Evolutionary conservation across 2,329 filamentous ascomycete species (phyloP).

Genomic region (Periglandula ipomoeae): DNA sequence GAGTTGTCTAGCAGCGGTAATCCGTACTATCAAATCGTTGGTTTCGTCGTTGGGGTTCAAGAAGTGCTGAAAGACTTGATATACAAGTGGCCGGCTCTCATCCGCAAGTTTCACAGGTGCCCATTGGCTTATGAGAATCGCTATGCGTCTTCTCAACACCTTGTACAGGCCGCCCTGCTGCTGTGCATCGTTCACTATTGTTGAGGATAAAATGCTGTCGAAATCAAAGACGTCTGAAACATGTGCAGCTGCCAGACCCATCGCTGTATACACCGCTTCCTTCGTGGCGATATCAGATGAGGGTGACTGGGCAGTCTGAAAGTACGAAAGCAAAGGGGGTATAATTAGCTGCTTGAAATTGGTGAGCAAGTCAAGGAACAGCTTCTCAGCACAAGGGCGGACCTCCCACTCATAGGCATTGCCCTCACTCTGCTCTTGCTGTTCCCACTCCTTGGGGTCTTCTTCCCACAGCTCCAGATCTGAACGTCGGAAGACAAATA

Average conservation of each 20-base stretch:
- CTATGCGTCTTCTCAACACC: constrained; percentile 76
- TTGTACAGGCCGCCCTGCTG: constrained; percentile 54
- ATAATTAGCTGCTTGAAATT: constrained; percentile 79
- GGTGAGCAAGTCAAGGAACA: constrained; percentile 85
- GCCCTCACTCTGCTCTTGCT: constrained; percentile 73
- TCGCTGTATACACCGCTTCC: constrained; percentile 88
- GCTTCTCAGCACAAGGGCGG: constrained; percentile 82
- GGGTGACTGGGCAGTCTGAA: constrained; percentile 63
- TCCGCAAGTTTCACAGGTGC: constrained; percentile 66
- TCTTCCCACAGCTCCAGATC: constrained; percentile 91
- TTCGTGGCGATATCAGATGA: constrained; percentile 67
- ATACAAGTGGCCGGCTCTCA: constrained; percentile 63
- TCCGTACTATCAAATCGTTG: constrained; percentile 86
- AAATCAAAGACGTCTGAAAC: constrained; percentile 72
- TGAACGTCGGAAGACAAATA: constrained; percentile 76
- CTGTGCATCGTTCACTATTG: constrained; percentile 71
- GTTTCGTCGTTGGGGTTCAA: constrained; percentile 65
- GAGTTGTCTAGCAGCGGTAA: constrained; percentile 82
- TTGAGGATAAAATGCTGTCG: constrained; percentile 65
- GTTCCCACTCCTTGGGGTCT: constrained; percentile 92
- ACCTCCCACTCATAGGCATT: constrained; percentile 90
- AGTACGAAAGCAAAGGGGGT: constrained; percentile 72
- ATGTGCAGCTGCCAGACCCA: constrained; percentile 75
- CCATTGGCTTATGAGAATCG: constrained; percentile 86
- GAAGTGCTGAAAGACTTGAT: constrained; percentile 82